phyloP scores from a whole-genome alignment of 208 protist species.

The Acanthamoeba divionensis region DNA sequence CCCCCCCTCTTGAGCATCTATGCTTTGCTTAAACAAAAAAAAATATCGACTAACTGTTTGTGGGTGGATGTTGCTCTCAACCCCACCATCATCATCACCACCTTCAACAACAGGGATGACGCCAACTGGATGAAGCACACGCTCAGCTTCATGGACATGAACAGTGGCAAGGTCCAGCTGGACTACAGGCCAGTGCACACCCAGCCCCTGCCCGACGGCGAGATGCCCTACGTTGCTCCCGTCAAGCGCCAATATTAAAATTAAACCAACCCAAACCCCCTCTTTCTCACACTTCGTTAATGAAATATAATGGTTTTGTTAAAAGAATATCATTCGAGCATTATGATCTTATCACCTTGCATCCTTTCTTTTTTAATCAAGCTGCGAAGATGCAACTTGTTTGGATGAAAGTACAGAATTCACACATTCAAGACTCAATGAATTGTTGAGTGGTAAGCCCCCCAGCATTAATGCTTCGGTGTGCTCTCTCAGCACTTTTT shows the following conservation, averaged over 20 bases:
- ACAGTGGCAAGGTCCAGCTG: conserved; percentile 87
- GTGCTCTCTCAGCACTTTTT: too few relatives aligned
- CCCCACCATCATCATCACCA: not conserved
- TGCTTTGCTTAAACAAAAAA: not conserved
- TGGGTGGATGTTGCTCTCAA: not conserved
- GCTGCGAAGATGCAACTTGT: too few relatives aligned
- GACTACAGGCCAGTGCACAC: conserved; percentile 84
- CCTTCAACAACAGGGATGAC: conserved; percentile 90
- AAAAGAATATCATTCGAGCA: too few relatives aligned
- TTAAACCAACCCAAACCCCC: not conserved
- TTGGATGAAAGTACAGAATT: too few relatives aligned
- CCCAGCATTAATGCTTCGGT: too few relatives aligned
- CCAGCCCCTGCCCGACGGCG: conserved; percentile 14
- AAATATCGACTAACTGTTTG: not conserved
- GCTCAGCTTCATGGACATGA: conserved; percentile 91
- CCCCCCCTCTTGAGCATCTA: too few relatives aligned
- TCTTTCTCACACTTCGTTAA: not conserved
- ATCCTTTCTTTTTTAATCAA: too few relatives aligned
- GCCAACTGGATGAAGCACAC: conserved; percentile 99
- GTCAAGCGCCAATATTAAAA: conserved; percentile 38
- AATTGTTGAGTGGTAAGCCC: too few relatives aligned
- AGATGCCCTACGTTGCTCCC: conserved; percentile 37
- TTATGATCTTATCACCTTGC: too few relatives aligned
- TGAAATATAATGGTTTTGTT: too few relatives aligned
- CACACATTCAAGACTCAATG: too few relatives aligned